Evolutionary conservation across 257 asterid genomes (phyloP), one percentile per base, ranked within the genome.

Genomic region (Penstemon eatonii): DNA sequence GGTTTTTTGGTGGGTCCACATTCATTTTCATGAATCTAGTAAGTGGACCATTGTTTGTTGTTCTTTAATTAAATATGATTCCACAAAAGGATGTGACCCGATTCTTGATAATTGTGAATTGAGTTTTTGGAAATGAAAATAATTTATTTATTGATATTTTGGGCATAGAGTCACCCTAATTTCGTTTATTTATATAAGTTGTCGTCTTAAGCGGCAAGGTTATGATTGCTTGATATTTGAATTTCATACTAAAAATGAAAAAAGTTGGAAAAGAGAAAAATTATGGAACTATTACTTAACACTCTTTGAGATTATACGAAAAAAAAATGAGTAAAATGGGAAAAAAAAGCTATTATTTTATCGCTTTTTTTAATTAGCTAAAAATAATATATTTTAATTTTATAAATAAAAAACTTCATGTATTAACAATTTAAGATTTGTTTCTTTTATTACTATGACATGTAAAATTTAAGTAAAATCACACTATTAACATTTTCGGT

Each of bases 1-100:
- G 68, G 68, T 75, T 80, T 68, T 11, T 71, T 74, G 75, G 56
- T 39, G 74, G 84, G 78, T 52, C 87, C 82, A 59, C 78, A 53
- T 62, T 76, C 18, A 69, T 45, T 43, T 69, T 74, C 73, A 74
- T 79, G 71, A 58, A 83, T 83, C 15, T 60, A 71, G 87, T 66
- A 80, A 73, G 81, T 80, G 75, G 87, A 79, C 88, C 92, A 83
- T 78, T 67, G 55, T 57, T 69, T 67, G 58, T 64, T 60, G 51
- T 61, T 66, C 69, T 82, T 82, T 80, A 79, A 74, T 75, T 60
- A 68, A 81, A 84, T 72, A 69, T 59, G 78, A 66, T 74, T 60
- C 70, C 75, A 67, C 63, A 66, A 33, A 71, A 74, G 82, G 72
- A 70, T 73, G 75, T 77, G 61, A 63, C 56, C 70, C 65, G 73